phyloP scores from a whole-genome alignment of 192 early-diverging fungal genomes.

The Chytriomyces hyalinus region DNA sequence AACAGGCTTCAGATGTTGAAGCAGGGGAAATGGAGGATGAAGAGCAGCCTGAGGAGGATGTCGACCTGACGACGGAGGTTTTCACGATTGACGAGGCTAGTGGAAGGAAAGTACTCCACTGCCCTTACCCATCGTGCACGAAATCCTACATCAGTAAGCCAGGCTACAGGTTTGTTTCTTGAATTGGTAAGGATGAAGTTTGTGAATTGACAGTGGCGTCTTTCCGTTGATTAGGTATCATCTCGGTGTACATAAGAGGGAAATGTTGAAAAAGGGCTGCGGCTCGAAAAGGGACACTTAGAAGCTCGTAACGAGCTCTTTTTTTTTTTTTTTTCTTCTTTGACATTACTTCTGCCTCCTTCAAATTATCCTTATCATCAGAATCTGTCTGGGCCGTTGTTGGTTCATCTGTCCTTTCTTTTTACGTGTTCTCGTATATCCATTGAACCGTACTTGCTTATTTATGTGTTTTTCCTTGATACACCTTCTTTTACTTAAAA shows the following conservation, averaged over 20 bases:
- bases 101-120: background rate
- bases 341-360: background rate
- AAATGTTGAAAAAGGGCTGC: background rate
- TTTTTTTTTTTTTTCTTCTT: background rate
- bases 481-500: too few relatives aligned
- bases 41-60: background rate
- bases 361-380: background rate
- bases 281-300: background rate
- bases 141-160: constrained; percentile 5
- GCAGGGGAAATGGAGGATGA: background rate
- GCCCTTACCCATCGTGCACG: background rate
- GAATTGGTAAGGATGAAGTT: background rate
- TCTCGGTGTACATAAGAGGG: constrained; percentile 4
- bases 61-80: background rate
- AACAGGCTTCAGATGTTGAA: background rate
- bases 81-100: background rate
- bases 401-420: background rate
- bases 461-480: background rate
- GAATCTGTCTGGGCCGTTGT: background rate
- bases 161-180: background rate
- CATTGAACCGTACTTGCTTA: background rate
- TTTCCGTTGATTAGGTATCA: background rate
- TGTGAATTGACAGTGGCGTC: background rate
- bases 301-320: background rate
- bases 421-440: background rate